Evolutionary conservation across 2,329 filamentous ascomycete species (phyloP).

Genomic region (Pseudonectria foliicola): DNA sequence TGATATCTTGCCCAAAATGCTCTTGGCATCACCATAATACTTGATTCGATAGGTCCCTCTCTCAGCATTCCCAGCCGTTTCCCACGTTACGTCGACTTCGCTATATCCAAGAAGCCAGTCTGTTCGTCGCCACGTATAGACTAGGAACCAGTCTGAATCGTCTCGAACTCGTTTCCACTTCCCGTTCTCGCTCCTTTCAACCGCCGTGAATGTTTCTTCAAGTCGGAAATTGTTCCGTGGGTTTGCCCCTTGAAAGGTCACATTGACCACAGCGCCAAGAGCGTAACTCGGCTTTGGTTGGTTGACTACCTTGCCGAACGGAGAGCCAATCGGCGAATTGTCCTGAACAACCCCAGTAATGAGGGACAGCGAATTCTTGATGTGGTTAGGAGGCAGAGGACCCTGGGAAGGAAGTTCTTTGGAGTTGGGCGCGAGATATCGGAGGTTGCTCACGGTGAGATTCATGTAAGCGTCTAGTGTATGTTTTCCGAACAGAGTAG

Average conservation of each 20-base stretch:
- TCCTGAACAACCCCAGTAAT: constrained; percentile 76
- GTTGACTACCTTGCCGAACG: constrained; percentile 61
- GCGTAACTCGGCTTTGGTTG: constrained; percentile 48
- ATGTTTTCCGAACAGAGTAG: constrained; percentile 78
- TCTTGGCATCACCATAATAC: constrained; percentile 82
- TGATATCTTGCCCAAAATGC: constrained; percentile 12
- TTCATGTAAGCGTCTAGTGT: constrained; percentile 85
- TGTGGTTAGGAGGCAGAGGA: constrained; percentile 69
- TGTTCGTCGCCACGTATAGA: constrained; percentile 72
- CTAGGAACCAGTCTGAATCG: constrained; percentile 76
- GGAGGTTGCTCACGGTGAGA: constrained; percentile 58
- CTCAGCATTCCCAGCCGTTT: constrained; percentile 42
- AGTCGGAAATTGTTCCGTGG: constrained; percentile 80
- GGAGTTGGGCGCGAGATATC: constrained; percentile 32
- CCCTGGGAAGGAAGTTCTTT: constrained; percentile 40
- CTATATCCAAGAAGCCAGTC: constrained; percentile 65
- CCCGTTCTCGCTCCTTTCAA: constrained; percentile 53
- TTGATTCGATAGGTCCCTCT: constrained; percentile 67
- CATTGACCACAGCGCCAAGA: constrained; percentile 55
- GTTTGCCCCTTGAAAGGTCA: constrained; percentile 77
- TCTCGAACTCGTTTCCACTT: constrained; percentile 61
- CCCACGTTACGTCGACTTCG: constrained; percentile 74
- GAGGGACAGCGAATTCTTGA: constrained; percentile 67
- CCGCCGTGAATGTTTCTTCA: constrained; percentile 68
- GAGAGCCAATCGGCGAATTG: constrained; percentile 53